Base-by-base conservation (phyloP, 176 grass and related monocot species). In the Oryza punctata region DNA sequence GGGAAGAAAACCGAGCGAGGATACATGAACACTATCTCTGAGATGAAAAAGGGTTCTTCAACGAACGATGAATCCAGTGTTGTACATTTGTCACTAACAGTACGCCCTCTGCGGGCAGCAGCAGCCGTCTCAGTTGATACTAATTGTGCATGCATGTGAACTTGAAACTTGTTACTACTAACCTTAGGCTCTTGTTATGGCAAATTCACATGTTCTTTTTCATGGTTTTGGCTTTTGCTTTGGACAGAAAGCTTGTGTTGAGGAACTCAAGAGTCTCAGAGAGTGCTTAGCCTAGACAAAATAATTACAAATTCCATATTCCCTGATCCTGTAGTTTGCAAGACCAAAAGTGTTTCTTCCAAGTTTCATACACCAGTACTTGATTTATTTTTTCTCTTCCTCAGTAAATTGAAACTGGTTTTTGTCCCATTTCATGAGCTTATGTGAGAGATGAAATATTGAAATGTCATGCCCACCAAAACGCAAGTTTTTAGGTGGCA, bases 1-100 rank as follows among this genome's bases (percentile, higher is more conserved):
- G 96, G 96, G 96, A 99, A 41, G 89, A 96, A 70, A 96, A 99
- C 61, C 93, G 93, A 32, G 74, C 89, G 4, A 94, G 96, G 67
- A 96, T 99, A 94, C 96, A 96, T 4, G 89, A 96, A 76, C 93
- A 96, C 24, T 99, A 99, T 88, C 96, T 99, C 71, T 94, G 77
- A 89, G 69, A 77, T 77, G 77, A 72, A 73, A 72, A 5, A 11
- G 21, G 13, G 1, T 47, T n/a, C 41, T 69, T 76, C 33, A 10
- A 47, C 68, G 73, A 73, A 52, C 73, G 43, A 43, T 33, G 49
- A 24, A 77, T 85, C 84, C 79, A 14, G 73, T 69, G 84, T 76
- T 85, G 72, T 90, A 87, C 69, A 90, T 90, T 73, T 69, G 46
- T 37, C 43, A 46, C 69, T 87, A 78, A 82, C 88, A 82, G 12